Percentiles rank a stretch among this genome's conserved stretches.
These are phyloP conservation scores for Myriosclerotinia scirpicola DNA, from an alignment of 2,329 filamentous ascomycete genomes.

Conservation along the genomic window DNA sequence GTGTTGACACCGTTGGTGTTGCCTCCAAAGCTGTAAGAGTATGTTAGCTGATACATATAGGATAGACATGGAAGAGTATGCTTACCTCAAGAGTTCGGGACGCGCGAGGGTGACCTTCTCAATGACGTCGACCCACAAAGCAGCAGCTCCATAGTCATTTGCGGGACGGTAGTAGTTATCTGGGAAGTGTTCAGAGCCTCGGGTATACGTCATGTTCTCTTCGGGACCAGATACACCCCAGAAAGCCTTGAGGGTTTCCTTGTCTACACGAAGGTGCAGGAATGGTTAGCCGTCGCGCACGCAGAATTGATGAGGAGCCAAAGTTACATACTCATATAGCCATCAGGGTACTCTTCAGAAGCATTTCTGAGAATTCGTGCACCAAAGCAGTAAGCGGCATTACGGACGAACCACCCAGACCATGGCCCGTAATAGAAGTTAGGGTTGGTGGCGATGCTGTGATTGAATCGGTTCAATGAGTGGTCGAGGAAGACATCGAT, in stretches of 20 bases:
- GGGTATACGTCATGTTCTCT: constrained; percentile 20
- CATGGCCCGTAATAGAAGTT: constrained; percentile 39
- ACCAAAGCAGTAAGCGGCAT: constrained; percentile 29
- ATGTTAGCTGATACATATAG: not conserved
- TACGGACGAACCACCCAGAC: constrained; percentile 32
- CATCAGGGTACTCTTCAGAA: constrained; percentile 3
- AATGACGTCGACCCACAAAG: no score
- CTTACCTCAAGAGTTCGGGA: no score
- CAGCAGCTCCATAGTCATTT: not conserved
- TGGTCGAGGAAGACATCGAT: not conserved
- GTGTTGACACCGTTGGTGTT: constrained; percentile 42
- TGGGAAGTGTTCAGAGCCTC: constrained; percentile 12
- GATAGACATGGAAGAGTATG: no score
- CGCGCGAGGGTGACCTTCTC: no score
- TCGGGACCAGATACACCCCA: constrained; percentile 9
- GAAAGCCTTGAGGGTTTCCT: no score
- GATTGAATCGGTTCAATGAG: constrained; percentile 24
- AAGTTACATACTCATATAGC: not conserved
- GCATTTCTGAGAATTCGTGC: constrained; percentile 2
- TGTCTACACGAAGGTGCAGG: no score
- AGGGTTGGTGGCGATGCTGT: constrained; percentile 37
- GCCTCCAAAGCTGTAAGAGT: not conserved
- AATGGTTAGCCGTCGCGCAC: no score
- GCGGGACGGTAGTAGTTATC: constrained; percentile 5
- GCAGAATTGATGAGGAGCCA: no score